A percentile compares a stretch with the other conserved stretches of the same genome.
phyloP scores from a whole-genome alignment of 306 rosid genomes.

The Vigna unguiculata region DNA sequence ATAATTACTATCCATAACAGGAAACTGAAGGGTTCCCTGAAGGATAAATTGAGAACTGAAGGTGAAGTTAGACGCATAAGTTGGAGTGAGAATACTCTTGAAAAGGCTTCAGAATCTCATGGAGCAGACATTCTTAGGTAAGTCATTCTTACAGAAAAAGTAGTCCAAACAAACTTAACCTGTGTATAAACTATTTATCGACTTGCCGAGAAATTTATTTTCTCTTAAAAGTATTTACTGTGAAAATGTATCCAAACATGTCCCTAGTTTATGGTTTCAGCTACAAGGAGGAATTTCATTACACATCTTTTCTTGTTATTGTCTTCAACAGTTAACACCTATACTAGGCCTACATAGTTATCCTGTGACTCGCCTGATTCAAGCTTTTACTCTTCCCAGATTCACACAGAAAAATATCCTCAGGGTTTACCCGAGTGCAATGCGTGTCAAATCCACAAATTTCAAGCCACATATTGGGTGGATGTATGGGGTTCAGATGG shows the following conservation, averaged over 20 bases:
- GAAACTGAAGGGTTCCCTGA: conserved; percentile 74
- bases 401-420: conserved; percentile 84
- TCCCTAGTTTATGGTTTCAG: too few species aligned
- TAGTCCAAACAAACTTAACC: too few species aligned
- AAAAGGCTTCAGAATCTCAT: conserved; percentile 66
- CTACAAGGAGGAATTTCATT: too few species aligned
- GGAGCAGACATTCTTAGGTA: conserved; percentile 87
- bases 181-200: too few species aligned
- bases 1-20: conserved; percentile 80
- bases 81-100: conserved; percentile 80
- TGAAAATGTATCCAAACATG: too few species aligned
- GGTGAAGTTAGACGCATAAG: conserved; percentile 83
- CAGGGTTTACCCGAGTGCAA: conserved; percentile 83
- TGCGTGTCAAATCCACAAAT: conserved; percentile 80
- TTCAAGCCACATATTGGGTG: conserved; percentile 89
- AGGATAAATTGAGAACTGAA: conserved; percentile 64
- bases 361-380: conserved; percentile 36
- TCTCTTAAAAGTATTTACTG: too few species aligned
- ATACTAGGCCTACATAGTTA: background rate
- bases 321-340: background rate
- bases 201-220: too few species aligned
- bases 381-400: conserved; percentile 53
- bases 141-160: background rate
- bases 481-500: conserved; percentile 98
- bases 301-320: background rate